Base-by-base conservation (phyloP, 139 green algal species). In the Chlorella sp. region DNA sequence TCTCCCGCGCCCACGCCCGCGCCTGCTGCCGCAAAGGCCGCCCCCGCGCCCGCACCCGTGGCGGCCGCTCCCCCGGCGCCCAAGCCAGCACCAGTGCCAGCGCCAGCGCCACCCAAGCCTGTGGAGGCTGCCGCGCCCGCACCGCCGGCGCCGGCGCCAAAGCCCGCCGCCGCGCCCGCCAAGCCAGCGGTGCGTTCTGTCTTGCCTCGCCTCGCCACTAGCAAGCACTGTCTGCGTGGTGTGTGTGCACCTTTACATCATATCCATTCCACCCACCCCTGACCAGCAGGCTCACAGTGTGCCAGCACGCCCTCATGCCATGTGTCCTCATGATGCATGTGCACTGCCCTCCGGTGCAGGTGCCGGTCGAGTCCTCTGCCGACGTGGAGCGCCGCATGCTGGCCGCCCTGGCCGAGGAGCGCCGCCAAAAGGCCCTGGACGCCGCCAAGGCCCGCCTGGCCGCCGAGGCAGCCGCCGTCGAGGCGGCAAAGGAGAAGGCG, bases 371-470 rank as follows among this genome's bases (percentile, higher is more conserved):
- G 36, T 27, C 26, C 27, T 14, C 49, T 30, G 49, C 27, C 5
- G 20, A 24, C 2, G 67, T 72, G 3, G 67, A 72, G 67, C 22
- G 4, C 2, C 67, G 67, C 49, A 64, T 64, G 49, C 3, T 72
- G 49, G 49, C 29, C 4, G n/a, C 67, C 5, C 27, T 72, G 29
- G 67, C 67, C 29, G 49, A 72, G 49, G 67, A 72, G 67, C n/a
- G 36, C 14, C 42, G 49, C 5, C 10, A n/a, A 3, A 72, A 72
- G 67, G 67, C 67, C 2, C 29, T 65, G 42, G 67, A n/a, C 42
- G 67, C 20, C 4, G 63, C 63, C 32, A 69, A 69, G 63, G 63
- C 63, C 2, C 31, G 31, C 27, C 32, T 50, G 63, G 32, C 32
- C n/a, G 33, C 20, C 2, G 63, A 69, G 63, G 63, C 63, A 27